phyloP scores from a whole-genome alignment of 164 flowering plant species.

The Chimonanthus praecox region DNA sequence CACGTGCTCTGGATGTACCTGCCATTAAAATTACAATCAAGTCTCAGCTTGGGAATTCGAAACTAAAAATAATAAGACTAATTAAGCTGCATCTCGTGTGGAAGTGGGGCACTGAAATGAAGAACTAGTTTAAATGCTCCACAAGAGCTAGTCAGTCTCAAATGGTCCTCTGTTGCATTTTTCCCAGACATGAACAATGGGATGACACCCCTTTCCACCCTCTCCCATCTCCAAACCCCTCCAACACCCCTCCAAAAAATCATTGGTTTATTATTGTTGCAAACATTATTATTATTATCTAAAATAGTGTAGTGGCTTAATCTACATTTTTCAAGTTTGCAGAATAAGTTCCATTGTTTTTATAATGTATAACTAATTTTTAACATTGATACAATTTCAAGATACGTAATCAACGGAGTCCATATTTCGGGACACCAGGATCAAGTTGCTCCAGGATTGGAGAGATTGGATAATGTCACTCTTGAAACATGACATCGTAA shows the following conservation, averaged over 20 bases:
- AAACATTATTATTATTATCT: neutral
- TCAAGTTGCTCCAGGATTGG: neutral
- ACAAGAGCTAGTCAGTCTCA: neutral
- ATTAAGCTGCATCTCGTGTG: neutral
- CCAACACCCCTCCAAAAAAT: neutral
- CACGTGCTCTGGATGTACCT: conserved; percentile 34
- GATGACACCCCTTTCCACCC: neutral
- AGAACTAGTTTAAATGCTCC: neutral
- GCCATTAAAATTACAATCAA: neutral
- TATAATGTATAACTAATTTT: neutral
- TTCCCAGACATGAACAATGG: neutral
- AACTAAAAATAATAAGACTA: no score
- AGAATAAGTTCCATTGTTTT: no score
- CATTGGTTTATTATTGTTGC: neutral
- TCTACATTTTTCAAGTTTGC: no score
- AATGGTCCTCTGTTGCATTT: neutral
- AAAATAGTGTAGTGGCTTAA: no score
- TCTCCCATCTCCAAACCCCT: neutral
- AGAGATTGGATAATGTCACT: neutral
- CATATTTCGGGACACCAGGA: neutral
- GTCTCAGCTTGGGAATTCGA: neutral
- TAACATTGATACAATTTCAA: neutral
- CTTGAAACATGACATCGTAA: neutral
- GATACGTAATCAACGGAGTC: neutral
- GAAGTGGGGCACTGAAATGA: neutral